Conservation (phyloP, 78 protist genomes). For the Speleostelium caveatum region DNA sequence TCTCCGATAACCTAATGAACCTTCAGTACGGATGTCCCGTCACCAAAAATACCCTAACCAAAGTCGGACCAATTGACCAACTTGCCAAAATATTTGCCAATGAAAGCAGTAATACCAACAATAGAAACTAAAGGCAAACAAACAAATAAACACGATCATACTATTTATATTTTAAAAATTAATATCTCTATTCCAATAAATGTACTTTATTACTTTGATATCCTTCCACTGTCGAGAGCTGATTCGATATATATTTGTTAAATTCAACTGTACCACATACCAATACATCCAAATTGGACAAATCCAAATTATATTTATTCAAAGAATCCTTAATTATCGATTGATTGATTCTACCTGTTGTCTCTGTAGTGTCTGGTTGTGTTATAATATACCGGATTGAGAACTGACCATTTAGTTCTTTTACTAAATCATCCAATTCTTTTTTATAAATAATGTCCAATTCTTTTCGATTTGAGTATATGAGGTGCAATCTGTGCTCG, state of each 20-base stretch:
- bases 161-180: background rate
- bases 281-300: slow-evolving; percentile 1
- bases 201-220: slow-evolving; percentile 13
- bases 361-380: slow-evolving; percentile 2
- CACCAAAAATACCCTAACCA: background rate
- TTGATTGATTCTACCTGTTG: slow-evolving; percentile 36
- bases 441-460: slow-evolving; percentile 19
- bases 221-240: slow-evolving; percentile 18
- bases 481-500: background rate
- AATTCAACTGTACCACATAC: slow-evolving; percentile 58
- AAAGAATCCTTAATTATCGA: background rate
- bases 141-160: background rate
- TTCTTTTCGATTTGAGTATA: slow-evolving; percentile 32
- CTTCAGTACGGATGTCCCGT: slow-evolving; percentile 10
- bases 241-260: slow-evolving; percentile 7
- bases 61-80: slow-evolving; percentile 37
- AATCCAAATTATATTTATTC: background rate
- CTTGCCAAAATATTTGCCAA: background rate
- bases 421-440: slow-evolving; percentile 9
- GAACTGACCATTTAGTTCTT: background rate
- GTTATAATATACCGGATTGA: slow-evolving; percentile 29
- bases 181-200: slow-evolving; percentile 11
- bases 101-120: no score
- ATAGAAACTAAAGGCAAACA: background rate
- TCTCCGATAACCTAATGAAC: slow-evolving; percentile 1